Base-by-base conservation (phyloP, 768 basidiomycete species). In the Hirschioporus abietinus region DNA sequence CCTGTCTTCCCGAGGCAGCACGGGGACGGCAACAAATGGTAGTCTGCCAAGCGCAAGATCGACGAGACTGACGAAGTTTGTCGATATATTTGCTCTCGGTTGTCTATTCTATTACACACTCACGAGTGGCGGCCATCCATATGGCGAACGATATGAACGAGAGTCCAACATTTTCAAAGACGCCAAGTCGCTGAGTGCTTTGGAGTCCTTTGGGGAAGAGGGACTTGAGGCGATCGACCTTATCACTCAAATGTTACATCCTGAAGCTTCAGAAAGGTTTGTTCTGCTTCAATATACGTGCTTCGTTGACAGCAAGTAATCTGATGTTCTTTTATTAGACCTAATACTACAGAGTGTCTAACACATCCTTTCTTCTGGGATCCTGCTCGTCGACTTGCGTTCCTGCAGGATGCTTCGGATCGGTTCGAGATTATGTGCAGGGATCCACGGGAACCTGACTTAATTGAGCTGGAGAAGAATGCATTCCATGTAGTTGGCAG, bases 311-410 rank as follows among this genome's bases (percentile, higher is more conserved):
- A 7, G 57, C 26, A 20, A 52, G 15, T 66, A 70, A 63, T 59
- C 62, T 68, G 17, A 70, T 61, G 52, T 42, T 8, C 26, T 24
- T 42, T n/a, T 36, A 8, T 7, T 72, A 94, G 96, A 73, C 97
- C 96, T 0, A 90, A 95, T 70, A 96, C 96, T 7, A 86, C 85
- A 15, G 86, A 86, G n/a, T 92, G 91, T 76, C 82, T 99, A 23
- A 79, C 91, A 24, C 96, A 99, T 78, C 97, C 97, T 0, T 96
- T 92, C 82, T 99, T 98, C 81, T 99, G 97, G 97, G 89, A 95
- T 65, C 80, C 95, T 0, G 89, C 84, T 8, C 87, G 91, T 66
- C 85, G 96, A 58, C 79, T 99, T 5, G 88, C 85, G 63, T 99
- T 99, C 83, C 81, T 99, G n/a, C 96, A 96, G 76, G 97, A 99